A percentile compares a stretch with the other conserved stretches of the same genome.
These are phyloP conservation scores for Amaranthus palmeri DNA, from an alignment of 148 eudicot genomes.

Conservation along the genomic window DNA sequence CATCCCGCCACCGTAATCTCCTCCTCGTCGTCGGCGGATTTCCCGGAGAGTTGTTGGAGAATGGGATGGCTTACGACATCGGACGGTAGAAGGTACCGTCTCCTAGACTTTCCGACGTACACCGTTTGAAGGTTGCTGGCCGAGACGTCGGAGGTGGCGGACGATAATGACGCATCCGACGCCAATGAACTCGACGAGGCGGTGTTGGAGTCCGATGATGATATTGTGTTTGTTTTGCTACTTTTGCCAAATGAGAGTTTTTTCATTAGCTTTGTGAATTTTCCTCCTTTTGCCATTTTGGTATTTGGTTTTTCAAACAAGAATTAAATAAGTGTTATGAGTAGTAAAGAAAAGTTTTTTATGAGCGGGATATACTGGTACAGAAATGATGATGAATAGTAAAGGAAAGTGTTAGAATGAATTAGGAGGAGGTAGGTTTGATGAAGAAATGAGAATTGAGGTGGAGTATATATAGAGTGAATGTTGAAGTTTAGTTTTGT, in stretches of 20 bases:
- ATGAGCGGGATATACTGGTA: constrained; percentile 19
- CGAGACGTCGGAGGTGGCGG: constrained; percentile 10
- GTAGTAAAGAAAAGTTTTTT: neutral
- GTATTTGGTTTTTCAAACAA: neutral
- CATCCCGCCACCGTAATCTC: constrained; percentile 38
- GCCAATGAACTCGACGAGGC: constrained; percentile 14
- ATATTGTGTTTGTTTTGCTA: constrained; percentile 17
- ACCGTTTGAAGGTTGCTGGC: constrained; percentile 33
- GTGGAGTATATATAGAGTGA: constrained; percentile 31
- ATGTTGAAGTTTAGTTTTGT: constrained; percentile 4
- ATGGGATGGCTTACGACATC: constrained; percentile 41
- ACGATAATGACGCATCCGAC: neutral
- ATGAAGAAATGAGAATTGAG: constrained; percentile 29
- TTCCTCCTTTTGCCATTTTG: constrained; percentile 59
- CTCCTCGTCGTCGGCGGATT: constrained; percentile 21
- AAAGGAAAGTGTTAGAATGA: too few relatives aligned
- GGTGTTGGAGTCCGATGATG: constrained; percentile 21
- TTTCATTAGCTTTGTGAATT: constrained; percentile 60
- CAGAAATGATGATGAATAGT: constrained; percentile 1
- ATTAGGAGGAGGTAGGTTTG: too few relatives aligned
- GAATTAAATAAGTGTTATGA: neutral
- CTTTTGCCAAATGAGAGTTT: constrained; percentile 52
- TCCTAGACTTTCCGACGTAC: constrained; percentile 46
- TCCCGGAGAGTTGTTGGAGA: constrained; percentile 33
- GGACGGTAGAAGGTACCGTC: constrained; percentile 38